Conservation (phyloP, 108 stramenopile species). For the Schizochytrium sp. region DNA sequence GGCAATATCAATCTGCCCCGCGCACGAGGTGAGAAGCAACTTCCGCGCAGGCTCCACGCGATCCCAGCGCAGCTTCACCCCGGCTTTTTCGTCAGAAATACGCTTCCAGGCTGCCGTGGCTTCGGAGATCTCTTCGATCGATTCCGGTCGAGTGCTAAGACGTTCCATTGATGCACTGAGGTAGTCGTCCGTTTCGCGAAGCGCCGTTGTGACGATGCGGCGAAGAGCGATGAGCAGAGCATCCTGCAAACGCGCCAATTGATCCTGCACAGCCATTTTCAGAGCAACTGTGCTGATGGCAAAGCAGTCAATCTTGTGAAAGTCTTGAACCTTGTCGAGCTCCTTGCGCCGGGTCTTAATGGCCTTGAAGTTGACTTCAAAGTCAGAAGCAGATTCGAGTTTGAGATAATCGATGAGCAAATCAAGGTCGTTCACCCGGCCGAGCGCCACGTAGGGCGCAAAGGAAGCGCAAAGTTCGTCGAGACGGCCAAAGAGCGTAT, state of each 20-base stretch:
- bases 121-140: slow-evolving; percentile 49
- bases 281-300: slow-evolving; percentile 38
- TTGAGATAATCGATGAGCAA: slow-evolving; percentile 29
- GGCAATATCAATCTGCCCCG: slow-evolving; percentile 21
- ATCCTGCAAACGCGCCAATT: slow-evolving; percentile 41
- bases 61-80: slow-evolving; percentile 22
- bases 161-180: slow-evolving; percentile 33
- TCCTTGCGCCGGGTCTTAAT: slow-evolving; percentile 42
- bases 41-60: not conserved
- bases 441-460: slow-evolving; percentile 36
- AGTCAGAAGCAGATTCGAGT: not conserved
- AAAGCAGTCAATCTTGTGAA: slow-evolving; percentile 49
- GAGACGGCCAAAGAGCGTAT: slow-evolving; percentile 41
- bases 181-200: slow-evolving; percentile 43
- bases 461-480: slow-evolving; percentile 11
- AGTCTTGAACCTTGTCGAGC: slow-evolving; percentile 49
- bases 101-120: slow-evolving; percentile 48
- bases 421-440: slow-evolving; percentile 35
- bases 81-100: slow-evolving; percentile 15
- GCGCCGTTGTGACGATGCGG: slow-evolving; percentile 26
- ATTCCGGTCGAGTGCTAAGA: slow-evolving; percentile 36
- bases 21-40: slow-evolving; percentile 33
- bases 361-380: slow-evolving; percentile 41
- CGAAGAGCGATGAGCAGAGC: slow-evolving; percentile 42
- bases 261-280: slow-evolving; percentile 45